Percentiles rank a stretch among this genome's conserved stretches.
These are phyloP conservation scores for Paramarasmius palmivorus DNA, from an alignment of 1,284 basidiomycete genomes.

Conservation along the genomic window DNA sequence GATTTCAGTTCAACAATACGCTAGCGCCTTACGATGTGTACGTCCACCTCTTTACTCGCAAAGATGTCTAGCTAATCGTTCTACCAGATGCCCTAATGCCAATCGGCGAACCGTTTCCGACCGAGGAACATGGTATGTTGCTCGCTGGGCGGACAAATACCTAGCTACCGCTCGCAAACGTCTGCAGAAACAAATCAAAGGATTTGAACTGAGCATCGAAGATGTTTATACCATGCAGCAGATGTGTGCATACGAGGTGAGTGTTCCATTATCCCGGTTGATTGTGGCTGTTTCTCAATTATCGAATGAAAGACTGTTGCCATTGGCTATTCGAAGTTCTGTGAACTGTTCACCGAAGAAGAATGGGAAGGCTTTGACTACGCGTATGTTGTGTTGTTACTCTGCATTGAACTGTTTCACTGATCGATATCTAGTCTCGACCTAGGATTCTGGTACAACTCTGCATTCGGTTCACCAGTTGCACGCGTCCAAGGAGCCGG, in stretches of 20 bases:
- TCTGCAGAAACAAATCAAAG: slow-evolving; percentile 59
- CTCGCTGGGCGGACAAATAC: slow-evolving; percentile 71
- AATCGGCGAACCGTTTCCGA: slow-evolving; percentile 46
- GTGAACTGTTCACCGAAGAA: slow-evolving; percentile 84
- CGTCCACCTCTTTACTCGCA: slow-evolving; percentile 13
- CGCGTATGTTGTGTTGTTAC: slow-evolving; percentile 44
- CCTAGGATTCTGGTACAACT: slow-evolving; percentile 66
- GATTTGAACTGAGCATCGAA: slow-evolving; percentile 67
- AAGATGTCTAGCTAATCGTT: not conserved
- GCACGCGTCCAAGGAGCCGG: slow-evolving; percentile 82
- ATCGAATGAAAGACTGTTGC: slow-evolving; percentile 71
- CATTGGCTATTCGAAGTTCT: slow-evolving; percentile 88
- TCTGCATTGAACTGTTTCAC: slow-evolving; percentile 3
- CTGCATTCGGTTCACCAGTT: slow-evolving; percentile 80
- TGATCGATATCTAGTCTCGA: slow-evolving; percentile 38
- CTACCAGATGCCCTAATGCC: slow-evolving; percentile 61
- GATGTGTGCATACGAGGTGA: slow-evolving; percentile 85
- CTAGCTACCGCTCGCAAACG: slow-evolving; percentile 66
- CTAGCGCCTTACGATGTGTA: slow-evolving; percentile 74
- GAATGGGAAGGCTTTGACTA: slow-evolving; percentile 93
- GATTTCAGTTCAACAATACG: slow-evolving; percentile 73
- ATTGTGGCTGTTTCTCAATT: not conserved
- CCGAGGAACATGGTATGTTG: slow-evolving; percentile 57
- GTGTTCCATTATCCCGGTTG: slow-evolving; percentile 15
- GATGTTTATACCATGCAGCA: slow-evolving; percentile 78